phyloP scores from a whole-genome alignment of 2,329 filamentous ascomycete species.

The Dothideomycetidae sp. region DNA sequence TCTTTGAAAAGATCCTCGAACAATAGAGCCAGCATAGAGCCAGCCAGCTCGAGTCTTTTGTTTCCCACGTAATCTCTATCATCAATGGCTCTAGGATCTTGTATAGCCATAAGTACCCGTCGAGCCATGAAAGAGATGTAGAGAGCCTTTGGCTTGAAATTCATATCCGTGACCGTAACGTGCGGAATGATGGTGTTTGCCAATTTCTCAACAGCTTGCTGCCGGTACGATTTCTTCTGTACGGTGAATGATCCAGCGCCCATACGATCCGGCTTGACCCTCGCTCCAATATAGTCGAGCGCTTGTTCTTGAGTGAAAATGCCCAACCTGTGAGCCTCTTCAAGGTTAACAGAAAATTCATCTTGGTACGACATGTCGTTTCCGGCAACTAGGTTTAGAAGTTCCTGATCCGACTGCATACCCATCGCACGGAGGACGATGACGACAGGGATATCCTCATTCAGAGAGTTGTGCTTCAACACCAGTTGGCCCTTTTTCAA shows the following conservation, averaged over 20 bases:
- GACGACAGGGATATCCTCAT: slow-evolving; percentile 88
- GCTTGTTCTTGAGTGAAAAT: slow-evolving; percentile 92
- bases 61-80: slow-evolving; percentile 97
- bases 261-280: slow-evolving; percentile 72
- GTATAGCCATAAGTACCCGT: slow-evolving; percentile 86
- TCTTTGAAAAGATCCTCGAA: slow-evolving; percentile 98
- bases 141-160: slow-evolving; percentile 92
- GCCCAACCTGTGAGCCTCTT: slow-evolving; percentile 70
- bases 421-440: slow-evolving; percentile 88
- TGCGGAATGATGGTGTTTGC: slow-evolving; percentile 90
- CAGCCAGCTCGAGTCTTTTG: slow-evolving; percentile 87
- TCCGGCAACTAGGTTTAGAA: slow-evolving; percentile 79
- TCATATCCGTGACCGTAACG: slow-evolving; percentile 76
- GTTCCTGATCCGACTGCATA: slow-evolving; percentile 87
- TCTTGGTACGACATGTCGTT: slow-evolving; percentile 83
- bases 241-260: slow-evolving; percentile 29
- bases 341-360: slow-evolving; percentile 88
- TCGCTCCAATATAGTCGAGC: slow-evolving; percentile 74
- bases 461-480: slow-evolving; percentile 82
- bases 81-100: slow-evolving; percentile 79
- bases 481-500: slow-evolving; percentile 86
- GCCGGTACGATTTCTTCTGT: slow-evolving; percentile 59
- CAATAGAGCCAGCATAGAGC: slow-evolving; percentile 79
- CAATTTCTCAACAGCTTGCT: slow-evolving; percentile 85
- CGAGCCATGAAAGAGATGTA: slow-evolving; percentile 96